phyloP scores from a whole-genome alignment of 208 protist species.

The Sergeia podlipaevii region DNA sequence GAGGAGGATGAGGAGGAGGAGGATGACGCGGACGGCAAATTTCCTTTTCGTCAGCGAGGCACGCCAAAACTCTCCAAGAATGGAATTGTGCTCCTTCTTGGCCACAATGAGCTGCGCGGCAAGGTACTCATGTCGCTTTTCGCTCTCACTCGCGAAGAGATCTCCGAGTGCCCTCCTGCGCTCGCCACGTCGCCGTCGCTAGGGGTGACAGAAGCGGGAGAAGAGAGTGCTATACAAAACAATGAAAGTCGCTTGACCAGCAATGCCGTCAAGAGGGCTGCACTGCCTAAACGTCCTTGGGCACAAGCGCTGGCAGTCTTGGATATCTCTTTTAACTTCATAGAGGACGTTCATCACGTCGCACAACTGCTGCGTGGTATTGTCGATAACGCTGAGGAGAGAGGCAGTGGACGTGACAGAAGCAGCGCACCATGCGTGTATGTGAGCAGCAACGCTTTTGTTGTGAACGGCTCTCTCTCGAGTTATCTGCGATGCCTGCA shows the following conservation, averaged over 20 bases:
- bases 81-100: constrained; percentile 10
- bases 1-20: too few relatives aligned
- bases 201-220: too few relatives aligned
- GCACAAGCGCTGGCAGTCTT: constrained; percentile 12
- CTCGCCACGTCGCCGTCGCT: too few relatives aligned
- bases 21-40: not conserved
- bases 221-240: too few relatives aligned
- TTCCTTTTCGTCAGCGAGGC: not conserved
- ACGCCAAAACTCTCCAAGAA: not conserved
- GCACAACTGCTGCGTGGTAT: constrained; percentile 5
- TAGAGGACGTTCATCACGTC: constrained; percentile 19
- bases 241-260: too few relatives aligned
- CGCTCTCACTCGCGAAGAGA: too few relatives aligned
- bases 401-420: not conserved
- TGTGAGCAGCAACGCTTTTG: constrained; percentile 23
- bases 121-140: constrained; percentile 4
- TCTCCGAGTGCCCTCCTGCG: too few relatives aligned
- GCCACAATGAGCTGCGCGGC: constrained; percentile 10
- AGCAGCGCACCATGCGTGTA: not conserved
- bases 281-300: constrained; percentile 8
- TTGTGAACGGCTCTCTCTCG: constrained; percentile 30
- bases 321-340: constrained; percentile 29
- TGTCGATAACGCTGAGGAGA: not conserved
- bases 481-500: too few relatives aligned
- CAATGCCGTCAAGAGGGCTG: too few relatives aligned